Conservation (phyloP, 225 moss, liverwort and hornwort species). For the Anthoceros angustus region DNA sequence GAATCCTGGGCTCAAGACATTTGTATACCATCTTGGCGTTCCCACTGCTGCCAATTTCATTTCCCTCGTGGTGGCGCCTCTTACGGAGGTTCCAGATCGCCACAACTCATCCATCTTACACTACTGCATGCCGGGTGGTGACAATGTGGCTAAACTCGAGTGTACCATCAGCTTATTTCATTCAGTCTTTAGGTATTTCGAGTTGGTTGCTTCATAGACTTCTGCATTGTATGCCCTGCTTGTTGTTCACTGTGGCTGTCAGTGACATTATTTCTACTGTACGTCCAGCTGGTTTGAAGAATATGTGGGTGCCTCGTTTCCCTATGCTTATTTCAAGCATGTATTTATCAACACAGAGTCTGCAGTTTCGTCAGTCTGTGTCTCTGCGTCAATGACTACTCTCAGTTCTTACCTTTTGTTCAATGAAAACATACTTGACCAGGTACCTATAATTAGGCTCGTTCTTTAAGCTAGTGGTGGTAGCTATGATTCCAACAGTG, state of each 20-base stretch:
- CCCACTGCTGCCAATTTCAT: conserved; percentile 64
- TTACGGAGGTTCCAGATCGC: conserved; percentile 83
- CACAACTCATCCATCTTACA: conserved; percentile 68
- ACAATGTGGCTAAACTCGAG: conserved; percentile 42
- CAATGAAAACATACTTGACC: conserved; percentile 87
- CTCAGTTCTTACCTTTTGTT: conserved; percentile 73
- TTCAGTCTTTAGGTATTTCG: conserved; percentile 47
- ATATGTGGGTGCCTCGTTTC: conserved; percentile 86
- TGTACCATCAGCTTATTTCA: conserved; percentile 69
- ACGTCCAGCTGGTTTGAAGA: conserved; percentile 62
- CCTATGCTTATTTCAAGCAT: conserved; percentile 90
- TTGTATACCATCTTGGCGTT: conserved; percentile 55
- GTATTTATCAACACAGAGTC: conserved; percentile 73
- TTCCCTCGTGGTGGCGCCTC: conserved; percentile 81
- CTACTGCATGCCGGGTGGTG: conserved; percentile 62
- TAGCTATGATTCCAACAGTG: not conserved
- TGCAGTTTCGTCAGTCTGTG: conserved; percentile 41
- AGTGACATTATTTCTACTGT: not conserved
- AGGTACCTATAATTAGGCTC: conserved; percentile 31
- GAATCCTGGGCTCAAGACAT: conserved; percentile 62
- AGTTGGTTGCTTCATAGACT: not conserved
- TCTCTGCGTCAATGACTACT: conserved; percentile 63
- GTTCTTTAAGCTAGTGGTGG: not conserved
- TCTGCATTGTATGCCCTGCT: not conserved
- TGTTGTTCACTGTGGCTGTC: not conserved